Base-by-base conservation (phyloP, 2,329 filamentous ascomycete genomes). In the Hypoxylon sp. region DNA sequence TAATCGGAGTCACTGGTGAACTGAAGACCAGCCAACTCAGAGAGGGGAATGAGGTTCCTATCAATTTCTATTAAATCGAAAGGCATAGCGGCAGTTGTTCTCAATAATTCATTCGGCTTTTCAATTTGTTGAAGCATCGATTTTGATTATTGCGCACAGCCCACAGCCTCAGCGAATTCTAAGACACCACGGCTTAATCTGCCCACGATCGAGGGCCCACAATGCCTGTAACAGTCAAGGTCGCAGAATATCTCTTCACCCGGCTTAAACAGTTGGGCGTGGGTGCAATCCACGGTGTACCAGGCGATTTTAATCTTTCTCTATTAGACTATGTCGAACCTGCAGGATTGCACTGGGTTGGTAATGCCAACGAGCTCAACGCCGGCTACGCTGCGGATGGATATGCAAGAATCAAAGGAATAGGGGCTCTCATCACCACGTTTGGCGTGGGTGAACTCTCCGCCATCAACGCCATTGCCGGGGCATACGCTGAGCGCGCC, bases 381-480 rank as follows among this genome's bases (percentile, higher is more conserved):
- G 51, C 51, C 23, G 51, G 34, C 13, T 55, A 55, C n/a, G 36
- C 51, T 7, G 36, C 51, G 2, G 51, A 55, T 14, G 51, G 51
- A 13, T 55, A 55, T n/a, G 36, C 36, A 19, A 36, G 36, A 19
- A 55, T 55, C n/a, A 55, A 55, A 19, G 51, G 51, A 23, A 55
- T 55, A 19, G 51, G 51, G 9, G 51, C 36, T 30, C 30, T 55
- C 13, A 25, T 45, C 23, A 55, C 51, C n/a, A 45, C 36, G 1
- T 55, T 55, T 43, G 51, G 36, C 13, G 51, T 43, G 11, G 51
- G 51, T 11, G 36, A 55, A 19, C 38, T 55, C 4, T 55, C 51
- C 6, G 51, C 51, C 9, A 55, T 32, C 9, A 55, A 43, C n/a
- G 51, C 34, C 9, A 55, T 55, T 30, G 51, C 51, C 13, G 51